Evolutionary conservation across 2,329 filamentous ascomycete species (phyloP).

Genomic region (Parastagonospora nodorum): DNA sequence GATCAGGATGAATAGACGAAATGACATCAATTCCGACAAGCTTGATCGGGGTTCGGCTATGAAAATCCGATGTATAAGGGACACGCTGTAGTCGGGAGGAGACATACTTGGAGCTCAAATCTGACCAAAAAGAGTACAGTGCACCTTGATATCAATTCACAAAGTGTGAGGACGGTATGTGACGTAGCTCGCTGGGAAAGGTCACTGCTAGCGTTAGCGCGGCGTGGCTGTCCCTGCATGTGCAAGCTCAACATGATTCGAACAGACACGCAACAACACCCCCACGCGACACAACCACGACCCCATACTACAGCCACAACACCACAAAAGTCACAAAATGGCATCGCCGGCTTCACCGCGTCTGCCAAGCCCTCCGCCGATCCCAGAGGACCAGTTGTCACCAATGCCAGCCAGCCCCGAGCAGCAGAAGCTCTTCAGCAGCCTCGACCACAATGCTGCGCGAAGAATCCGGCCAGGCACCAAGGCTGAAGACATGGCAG

Average conservation of each 20-base stretch:
- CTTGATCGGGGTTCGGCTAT: not conserved
- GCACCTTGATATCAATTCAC: not conserved
- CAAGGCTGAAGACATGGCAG: slow-evolving; percentile 88
- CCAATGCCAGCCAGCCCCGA: slow-evolving; percentile 67
- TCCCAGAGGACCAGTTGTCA: slow-evolving; percentile 92
- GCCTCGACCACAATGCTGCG: slow-evolving; percentile 74
- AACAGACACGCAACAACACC: slow-evolving; percentile 15
- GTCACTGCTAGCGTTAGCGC: not conserved
- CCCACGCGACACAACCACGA: not conserved
- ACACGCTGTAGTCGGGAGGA: not conserved
- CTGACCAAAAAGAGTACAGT: not conserved
- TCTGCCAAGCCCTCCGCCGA: slow-evolving; percentile 90
- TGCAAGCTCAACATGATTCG: slow-evolving; percentile 13
- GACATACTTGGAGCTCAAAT: not conserved
- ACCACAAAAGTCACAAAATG: slow-evolving; percentile 17
- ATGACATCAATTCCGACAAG: not conserved
- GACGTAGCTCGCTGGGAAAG: slow-evolving; percentile 5
- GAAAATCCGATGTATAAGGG: not conserved
- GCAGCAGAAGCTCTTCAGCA: slow-evolving; percentile 58
- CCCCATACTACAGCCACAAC: not conserved
- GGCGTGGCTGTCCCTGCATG: slow-evolving; percentile 15
- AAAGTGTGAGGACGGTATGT: not conserved
- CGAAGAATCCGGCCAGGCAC: slow-evolving; percentile 91
- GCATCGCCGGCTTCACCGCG: slow-evolving; percentile 69
- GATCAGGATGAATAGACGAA: too few relatives aligned